Conservation (phyloP, 2,329 filamentous ascomycete genomes). For the Fusarium nelsonii region DNA sequence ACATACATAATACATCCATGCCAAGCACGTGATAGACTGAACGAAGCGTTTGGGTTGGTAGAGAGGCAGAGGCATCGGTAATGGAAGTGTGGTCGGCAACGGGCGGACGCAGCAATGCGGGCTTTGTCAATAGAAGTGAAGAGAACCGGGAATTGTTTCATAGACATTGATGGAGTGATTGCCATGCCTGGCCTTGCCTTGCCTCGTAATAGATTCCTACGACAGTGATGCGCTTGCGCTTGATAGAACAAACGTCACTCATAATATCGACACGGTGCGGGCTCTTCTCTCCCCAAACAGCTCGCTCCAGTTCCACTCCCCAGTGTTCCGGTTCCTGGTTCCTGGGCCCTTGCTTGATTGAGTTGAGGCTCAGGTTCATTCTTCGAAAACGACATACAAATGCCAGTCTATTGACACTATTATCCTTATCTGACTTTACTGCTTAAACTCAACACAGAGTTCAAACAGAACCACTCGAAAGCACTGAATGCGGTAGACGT, state of each 20-base stretch:
- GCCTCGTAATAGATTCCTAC: background rate
- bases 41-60: conserved; percentile 29
- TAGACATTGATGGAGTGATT: conserved; percentile 8
- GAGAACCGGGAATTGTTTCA: conserved; percentile 20
- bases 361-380: conserved; percentile 11
- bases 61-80: background rate
- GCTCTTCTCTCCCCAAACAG: conserved; percentile 16
- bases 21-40: conserved; percentile 41
- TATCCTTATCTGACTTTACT: background rate
- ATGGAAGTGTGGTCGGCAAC: background rate
- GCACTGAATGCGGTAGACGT: conserved; percentile 31
- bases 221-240: conserved; percentile 14
- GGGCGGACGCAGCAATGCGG: conserved; percentile 32
- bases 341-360: conserved; percentile 37
- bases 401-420: background rate
- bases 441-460: background rate
- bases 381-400: conserved; percentile 2
- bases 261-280: conserved; percentile 37
- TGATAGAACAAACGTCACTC: conserved; percentile 1
- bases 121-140: conserved; percentile 6
- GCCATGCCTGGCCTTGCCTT: background rate
- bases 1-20: background rate
- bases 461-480: conserved; percentile 25
- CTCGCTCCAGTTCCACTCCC: conserved; percentile 20
- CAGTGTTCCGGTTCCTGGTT: conserved; percentile 28